A percentile compares a stretch with the other conserved stretches of the same genome.
phyloP scores from a whole-genome alignment of 208 protist species.

The Acanthamoeba polyphaga region DNA sequence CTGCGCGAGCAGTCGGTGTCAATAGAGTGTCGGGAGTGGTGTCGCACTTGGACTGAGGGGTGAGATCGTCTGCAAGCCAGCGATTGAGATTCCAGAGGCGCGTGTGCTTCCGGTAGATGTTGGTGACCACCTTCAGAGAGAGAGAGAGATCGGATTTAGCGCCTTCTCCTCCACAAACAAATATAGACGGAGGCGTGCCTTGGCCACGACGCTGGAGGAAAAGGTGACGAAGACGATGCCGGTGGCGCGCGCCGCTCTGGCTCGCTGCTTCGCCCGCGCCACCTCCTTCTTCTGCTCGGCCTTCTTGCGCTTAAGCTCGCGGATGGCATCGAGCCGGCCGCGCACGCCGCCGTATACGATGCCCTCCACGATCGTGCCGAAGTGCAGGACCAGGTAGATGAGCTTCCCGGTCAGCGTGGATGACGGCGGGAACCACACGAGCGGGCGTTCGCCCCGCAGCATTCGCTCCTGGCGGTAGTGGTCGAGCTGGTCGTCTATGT shows the following conservation, averaged over 20 bases:
- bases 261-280: background rate
- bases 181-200: background rate
- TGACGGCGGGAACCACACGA: constrained; percentile 25
- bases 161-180: background rate
- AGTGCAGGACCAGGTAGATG: constrained; percentile 7
- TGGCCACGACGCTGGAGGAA: constrained; percentile 39
- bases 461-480: constrained; percentile 39
- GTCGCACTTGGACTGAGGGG: background rate
- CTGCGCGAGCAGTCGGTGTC: background rate
- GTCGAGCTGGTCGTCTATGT: constrained; percentile 34
- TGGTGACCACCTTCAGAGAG: background rate
- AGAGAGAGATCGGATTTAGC: background rate
- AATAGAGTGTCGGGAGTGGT: background rate
- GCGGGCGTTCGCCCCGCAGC: constrained; percentile 41
- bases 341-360: constrained; percentile 27
- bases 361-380: background rate
- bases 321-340: constrained; percentile 66
- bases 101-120: constrained; percentile 1
- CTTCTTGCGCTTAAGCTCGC: constrained; percentile 47
- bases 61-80: constrained; percentile 1
- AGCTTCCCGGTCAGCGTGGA: constrained; percentile 5
- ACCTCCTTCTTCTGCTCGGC: constrained; percentile 13
- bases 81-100: constrained; percentile 19
- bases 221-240: constrained; percentile 72
- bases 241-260: constrained; percentile 24